Evolutionary conservation across 352 stramenopile species (phyloP).

Genomic region (Aphanomyces invadans): DNA sequence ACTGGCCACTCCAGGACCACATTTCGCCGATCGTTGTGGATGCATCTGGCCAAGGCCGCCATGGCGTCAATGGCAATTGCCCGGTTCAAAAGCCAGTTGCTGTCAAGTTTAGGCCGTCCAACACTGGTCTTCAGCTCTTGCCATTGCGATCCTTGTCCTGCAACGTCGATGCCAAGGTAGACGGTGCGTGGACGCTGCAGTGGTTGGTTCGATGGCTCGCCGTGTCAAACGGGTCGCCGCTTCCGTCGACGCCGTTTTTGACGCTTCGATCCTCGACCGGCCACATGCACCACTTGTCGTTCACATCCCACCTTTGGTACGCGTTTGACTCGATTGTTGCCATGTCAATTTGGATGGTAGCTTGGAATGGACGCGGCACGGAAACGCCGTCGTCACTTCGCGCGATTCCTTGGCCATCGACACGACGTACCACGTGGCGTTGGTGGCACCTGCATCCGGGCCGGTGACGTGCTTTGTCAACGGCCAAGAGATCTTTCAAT

Average conservation of each 20-base stretch:
- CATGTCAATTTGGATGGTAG: background rate
- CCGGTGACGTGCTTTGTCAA: conserved; percentile 4
- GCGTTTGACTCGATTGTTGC: background rate
- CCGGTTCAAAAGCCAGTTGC: conserved; percentile 9
- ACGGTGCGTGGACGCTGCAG: background rate
- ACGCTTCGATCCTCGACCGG: background rate
- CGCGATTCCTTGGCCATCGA: background rate
- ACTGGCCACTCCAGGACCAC: conserved; percentile 22
- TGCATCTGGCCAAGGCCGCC: conserved; percentile 2
- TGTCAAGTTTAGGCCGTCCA: background rate
- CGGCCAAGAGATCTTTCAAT: background rate
- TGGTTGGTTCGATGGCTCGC: background rate
- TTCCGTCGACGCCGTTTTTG: background rate
- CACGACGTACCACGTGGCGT: conserved; percentile 14
- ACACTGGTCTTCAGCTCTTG: background rate
- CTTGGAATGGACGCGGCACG: background rate
- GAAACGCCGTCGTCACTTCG: background rate
- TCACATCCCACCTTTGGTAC: background rate
- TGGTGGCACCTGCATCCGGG: background rate
- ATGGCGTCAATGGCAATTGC: background rate
- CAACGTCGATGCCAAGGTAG: too few species aligned
- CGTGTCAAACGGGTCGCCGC: background rate
- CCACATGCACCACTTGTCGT: background rate
- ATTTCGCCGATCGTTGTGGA: background rate
- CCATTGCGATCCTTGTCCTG: background rate